Percentiles rank a stretch among this genome's conserved stretches.
Conservation (phyloP, 305 asterid genomes). For the Solanum hybrid region DNA sequence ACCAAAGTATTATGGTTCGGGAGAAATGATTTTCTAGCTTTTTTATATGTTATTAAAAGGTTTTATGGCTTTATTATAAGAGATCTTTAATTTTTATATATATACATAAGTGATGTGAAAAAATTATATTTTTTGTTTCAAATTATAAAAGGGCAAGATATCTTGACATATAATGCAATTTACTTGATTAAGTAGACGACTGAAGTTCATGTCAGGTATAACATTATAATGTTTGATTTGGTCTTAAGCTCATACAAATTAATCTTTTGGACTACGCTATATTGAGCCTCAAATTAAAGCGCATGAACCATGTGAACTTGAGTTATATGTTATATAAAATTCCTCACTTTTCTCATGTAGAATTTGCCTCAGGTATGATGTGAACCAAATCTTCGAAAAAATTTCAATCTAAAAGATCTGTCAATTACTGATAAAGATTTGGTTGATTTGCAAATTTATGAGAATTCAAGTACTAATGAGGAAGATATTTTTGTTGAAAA, state of each 20-base stretch:
- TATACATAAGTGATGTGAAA: not conserved
- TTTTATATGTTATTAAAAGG: not conserved
- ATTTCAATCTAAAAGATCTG: not conserved
- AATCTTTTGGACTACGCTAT: not conserved
- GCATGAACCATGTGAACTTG: not conserved
- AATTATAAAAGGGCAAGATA: not conserved
- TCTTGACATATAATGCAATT: not conserved
- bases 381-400: not conserved
- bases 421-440: not conserved
- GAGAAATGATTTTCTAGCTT: not conserved
- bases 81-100: not conserved
- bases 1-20: not conserved
- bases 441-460: not conserved
- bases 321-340: not conserved
- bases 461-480: not conserved
- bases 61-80: not conserved
- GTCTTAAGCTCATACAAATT: not conserved
- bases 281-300: not conserved
- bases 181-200: not conserved
- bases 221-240: not conserved
- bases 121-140: not conserved
- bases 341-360: not conserved
- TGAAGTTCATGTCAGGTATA: not conserved
- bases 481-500: not conserved
- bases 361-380: not conserved